phyloP scores from a whole-genome alignment of 192 early-diverging fungal genomes.

The Rhizophlyctis rosea region DNA sequence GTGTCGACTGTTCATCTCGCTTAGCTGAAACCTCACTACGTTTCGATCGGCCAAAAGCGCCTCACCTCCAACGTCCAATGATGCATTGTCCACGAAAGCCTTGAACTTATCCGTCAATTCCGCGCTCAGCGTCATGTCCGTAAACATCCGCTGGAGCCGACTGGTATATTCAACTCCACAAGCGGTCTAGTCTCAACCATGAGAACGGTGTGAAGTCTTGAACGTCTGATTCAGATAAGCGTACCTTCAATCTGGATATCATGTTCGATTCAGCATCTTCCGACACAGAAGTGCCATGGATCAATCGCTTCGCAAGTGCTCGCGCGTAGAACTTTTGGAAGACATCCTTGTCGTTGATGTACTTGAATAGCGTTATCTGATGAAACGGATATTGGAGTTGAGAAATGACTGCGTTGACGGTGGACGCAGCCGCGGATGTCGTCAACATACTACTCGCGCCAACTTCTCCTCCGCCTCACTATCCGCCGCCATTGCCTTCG shows the following conservation, averaged over 20 bases:
- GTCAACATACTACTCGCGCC: conserved; percentile 48
- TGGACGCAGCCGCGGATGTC: not conserved
- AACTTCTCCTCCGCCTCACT: conserved; percentile 68
- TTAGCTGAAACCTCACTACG: not conserved
- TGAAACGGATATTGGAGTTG: not conserved
- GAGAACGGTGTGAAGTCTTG: not conserved
- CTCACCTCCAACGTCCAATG: conserved; percentile 50
- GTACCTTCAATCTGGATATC: conserved; percentile 76
- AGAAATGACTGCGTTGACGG: not conserved
- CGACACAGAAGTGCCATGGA: conserved; percentile 66
- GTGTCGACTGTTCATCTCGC: conserved; percentile 55
- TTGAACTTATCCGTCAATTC: conserved; percentile 55
- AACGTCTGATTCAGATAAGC: not conserved
- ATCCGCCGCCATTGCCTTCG: conserved; percentile 44
- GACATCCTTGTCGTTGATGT: conserved; percentile 86
- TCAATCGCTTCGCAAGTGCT: conserved; percentile 75
- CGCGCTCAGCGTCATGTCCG: conserved; percentile 73
- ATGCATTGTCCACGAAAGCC: conserved; percentile 45
- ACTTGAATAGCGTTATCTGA: conserved; percentile 75
- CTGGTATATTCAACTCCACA: conserved; percentile 85
- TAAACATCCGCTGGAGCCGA: conserved; percentile 86
- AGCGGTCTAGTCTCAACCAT: conserved; percentile 39
- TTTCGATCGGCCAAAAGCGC: not conserved
- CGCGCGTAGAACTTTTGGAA: conserved; percentile 90
- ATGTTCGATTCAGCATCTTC: conserved; percentile 78